These are phyloP conservation scores for Yarrowia sp. DNA, from an alignment of 805 yeast genomes.

Conservation along the genomic window DNA sequence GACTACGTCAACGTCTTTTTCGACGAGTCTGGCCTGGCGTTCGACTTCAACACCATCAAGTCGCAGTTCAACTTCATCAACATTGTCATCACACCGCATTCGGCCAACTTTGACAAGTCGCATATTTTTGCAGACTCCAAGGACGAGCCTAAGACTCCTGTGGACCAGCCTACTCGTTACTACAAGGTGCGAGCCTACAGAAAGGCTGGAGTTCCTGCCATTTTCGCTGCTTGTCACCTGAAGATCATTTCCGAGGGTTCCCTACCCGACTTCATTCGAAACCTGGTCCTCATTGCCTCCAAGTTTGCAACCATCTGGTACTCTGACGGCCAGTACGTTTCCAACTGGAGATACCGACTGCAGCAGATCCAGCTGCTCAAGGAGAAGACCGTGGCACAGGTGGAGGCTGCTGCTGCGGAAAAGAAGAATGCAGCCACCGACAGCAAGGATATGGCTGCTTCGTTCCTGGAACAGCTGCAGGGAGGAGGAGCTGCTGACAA, in stretches of 20 bases:
- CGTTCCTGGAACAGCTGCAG: slow-evolving; percentile 21
- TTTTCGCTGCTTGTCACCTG: slow-evolving; percentile 71
- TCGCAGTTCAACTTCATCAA: slow-evolving; percentile 82
- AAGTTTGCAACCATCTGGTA: slow-evolving; percentile 78
- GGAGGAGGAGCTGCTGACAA: slow-evolving; percentile 3
- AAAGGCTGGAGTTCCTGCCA: slow-evolving; percentile 68
- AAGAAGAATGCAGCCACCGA: not conserved
- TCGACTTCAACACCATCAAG: slow-evolving; percentile 65
- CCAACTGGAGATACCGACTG: slow-evolving; percentile 67
- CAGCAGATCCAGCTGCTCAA: slow-evolving; percentile 48
- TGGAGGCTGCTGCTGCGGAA: not conserved
- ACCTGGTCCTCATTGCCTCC: slow-evolving; percentile 59
- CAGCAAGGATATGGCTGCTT: slow-evolving; percentile 14
- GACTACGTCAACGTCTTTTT: slow-evolving; percentile 76
- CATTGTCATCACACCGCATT: slow-evolving; percentile 69
- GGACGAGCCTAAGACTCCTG: not conserved
- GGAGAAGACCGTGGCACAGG: slow-evolving; percentile 34
- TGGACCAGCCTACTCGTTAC: slow-evolving; percentile 28
- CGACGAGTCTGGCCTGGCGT: slow-evolving; percentile 67
- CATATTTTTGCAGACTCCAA: slow-evolving; percentile 22
- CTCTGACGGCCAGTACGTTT: slow-evolving; percentile 50
- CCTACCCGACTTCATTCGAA: slow-evolving; percentile 62
- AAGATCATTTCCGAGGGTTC: slow-evolving; percentile 62
- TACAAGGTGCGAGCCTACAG: slow-evolving; percentile 64
- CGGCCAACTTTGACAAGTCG: slow-evolving; percentile 33